Percentiles rank a stretch among this genome's conserved stretches.
These are phyloP conservation scores for Tricholomella constricta DNA, from an alignment of 768 basidiomycete species.

Conservation along the genomic window DNA sequence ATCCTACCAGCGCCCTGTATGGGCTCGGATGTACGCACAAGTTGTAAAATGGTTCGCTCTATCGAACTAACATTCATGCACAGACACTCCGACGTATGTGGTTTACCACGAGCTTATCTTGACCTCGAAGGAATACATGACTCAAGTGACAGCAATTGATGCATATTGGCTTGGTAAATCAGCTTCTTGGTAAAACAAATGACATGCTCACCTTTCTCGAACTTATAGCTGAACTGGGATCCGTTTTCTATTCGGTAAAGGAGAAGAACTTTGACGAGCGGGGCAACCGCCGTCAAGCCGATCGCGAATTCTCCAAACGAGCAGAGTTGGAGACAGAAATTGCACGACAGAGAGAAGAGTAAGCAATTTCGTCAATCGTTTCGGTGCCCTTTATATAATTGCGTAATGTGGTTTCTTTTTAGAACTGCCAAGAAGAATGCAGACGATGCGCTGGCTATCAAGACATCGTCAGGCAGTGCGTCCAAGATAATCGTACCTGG, in stretches of 20 bases:
- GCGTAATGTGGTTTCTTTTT: slow-evolving; percentile 4
- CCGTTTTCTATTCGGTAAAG: slow-evolving; percentile 96
- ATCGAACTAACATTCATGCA: slow-evolving; percentile 14
- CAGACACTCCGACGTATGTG: slow-evolving; percentile 95
- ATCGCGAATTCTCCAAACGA: slow-evolving; percentile 88
- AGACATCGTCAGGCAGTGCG: slow-evolving; percentile 51
- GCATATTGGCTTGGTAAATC: slow-evolving; percentile 92
- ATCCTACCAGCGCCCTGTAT: slow-evolving; percentile 95
- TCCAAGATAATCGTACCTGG: slow-evolving; percentile 78
- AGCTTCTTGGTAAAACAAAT: not conserved
- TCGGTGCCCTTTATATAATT: not conserved
- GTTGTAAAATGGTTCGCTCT: not conserved
- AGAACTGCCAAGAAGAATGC: slow-evolving; percentile 66
- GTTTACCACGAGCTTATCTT: slow-evolving; percentile 96
- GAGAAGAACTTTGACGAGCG: slow-evolving; percentile 97
- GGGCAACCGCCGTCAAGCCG: slow-evolving; percentile 72
- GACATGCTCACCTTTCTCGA: not conserved
- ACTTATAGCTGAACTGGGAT: slow-evolving; percentile 81
- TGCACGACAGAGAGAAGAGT: slow-evolving; percentile 81
- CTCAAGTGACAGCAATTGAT: slow-evolving; percentile 97
- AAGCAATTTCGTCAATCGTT: slow-evolving; percentile 26
- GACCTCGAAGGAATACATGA: slow-evolving; percentile 98
- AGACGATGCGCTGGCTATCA: slow-evolving; percentile 59
- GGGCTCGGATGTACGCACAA: slow-evolving; percentile 83
- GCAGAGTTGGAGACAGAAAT: slow-evolving; percentile 94